phyloP scores from a whole-genome alignment of 306 rosid genomes.

The Vicia sativa region DNA sequence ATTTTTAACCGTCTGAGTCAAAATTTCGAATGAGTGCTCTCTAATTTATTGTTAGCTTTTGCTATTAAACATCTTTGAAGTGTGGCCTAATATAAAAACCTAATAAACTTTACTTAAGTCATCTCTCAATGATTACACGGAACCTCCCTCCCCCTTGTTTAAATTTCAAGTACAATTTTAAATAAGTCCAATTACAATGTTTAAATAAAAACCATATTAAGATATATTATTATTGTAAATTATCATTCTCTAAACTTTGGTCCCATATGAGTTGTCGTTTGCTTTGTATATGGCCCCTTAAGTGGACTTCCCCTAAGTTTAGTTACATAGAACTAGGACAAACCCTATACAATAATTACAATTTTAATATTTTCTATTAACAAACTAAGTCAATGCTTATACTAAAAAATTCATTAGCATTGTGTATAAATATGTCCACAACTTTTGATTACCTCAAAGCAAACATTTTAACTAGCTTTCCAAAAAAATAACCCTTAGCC shows the following conservation, averaged over 20 bases:
- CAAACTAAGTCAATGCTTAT: conserved; percentile 57
- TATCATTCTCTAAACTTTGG: conserved; percentile 51
- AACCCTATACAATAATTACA: conserved; percentile 50
- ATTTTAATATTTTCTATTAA: conserved; percentile 40
- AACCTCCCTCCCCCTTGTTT: background rate
- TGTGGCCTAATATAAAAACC: background rate
- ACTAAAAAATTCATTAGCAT: conserved; percentile 40
- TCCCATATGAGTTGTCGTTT: conserved; percentile 63
- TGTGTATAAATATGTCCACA: conserved; percentile 46
- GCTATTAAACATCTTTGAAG: no score
- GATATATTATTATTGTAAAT: conserved; percentile 42
- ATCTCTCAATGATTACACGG: conserved; percentile 51
- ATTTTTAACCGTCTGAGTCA: no score
- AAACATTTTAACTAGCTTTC: conserved; percentile 34
- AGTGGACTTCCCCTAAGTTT: conserved; percentile 58
- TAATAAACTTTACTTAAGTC: conserved; percentile 7
- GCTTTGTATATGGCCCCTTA: conserved; percentile 46
- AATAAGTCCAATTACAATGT: conserved; percentile 23
- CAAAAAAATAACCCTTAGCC: background rate
- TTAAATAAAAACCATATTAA: conserved; percentile 37
- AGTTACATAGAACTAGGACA: conserved; percentile 61
- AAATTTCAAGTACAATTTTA: conserved; percentile 25
- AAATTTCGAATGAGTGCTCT: no score
- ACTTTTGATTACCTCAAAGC: conserved; percentile 43
- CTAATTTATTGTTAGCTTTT: no score